Conservation (phyloP, 2,329 filamentous ascomycete species). For the Berkeleyomyces rouxiae region DNA sequence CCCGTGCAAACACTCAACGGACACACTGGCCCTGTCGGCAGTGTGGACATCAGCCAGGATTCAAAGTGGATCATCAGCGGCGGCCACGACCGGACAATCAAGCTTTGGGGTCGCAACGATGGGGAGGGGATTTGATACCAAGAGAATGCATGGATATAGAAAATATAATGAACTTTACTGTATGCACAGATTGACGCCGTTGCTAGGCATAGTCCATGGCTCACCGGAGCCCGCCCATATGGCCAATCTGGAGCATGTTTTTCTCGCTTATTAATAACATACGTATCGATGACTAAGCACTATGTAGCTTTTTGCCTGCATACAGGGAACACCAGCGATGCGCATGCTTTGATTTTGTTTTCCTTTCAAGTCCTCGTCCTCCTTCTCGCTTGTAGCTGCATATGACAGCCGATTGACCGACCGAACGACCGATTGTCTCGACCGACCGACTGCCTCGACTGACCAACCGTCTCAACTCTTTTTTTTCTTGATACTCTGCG, state of each 20-base stretch:
- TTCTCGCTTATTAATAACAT: neutral
- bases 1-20: conserved; percentile 74
- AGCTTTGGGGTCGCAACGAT: conserved; percentile 85
- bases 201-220: no score
- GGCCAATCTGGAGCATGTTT: neutral
- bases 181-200: no score
- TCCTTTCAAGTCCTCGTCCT: no score
- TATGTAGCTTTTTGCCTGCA: neutral
- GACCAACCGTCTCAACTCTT: no score
- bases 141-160: neutral
- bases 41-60: conserved; percentile 73
- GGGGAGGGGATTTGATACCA: conserved; percentile 32
- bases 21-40: conserved; percentile 82
- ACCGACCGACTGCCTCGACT: no score
- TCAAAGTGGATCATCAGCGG: conserved; percentile 87
- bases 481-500: no score
- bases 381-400: no score
- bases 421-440: no score
- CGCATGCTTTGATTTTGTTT: neutral
- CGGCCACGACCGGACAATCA: conserved; percentile 86
- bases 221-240: neutral
- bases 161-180: neutral
- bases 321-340: neutral
- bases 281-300: neutral
- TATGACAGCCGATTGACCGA: no score